Evolutionary conservation across 1,284 basidiomycete genomes (phyloP).

Genomic region (Gomphus bonarii): DNA sequence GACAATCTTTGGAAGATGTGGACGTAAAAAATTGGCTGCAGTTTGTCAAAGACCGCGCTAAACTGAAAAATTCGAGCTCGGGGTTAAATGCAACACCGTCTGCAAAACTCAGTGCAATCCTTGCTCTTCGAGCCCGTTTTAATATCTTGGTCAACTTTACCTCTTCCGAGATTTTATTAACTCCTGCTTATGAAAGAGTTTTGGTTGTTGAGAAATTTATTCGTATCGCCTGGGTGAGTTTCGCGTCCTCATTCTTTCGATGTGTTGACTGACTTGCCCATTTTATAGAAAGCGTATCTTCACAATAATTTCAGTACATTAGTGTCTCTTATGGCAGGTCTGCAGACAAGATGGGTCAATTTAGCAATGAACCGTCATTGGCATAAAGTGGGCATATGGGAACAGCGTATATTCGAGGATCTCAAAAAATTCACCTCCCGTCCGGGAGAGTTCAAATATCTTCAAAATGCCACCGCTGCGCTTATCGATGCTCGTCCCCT

Average conservation of each 20-base stretch:
- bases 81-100: neutral
- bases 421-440: conserved; percentile 62
- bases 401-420: conserved; percentile 68
- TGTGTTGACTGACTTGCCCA: conserved; percentile 10
- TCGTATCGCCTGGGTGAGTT: conserved; percentile 72
- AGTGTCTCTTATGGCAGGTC: conserved; percentile 72
- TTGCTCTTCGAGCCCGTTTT: conserved; percentile 77
- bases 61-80: conserved; percentile 40
- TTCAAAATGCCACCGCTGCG: conserved; percentile 55
- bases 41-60: conserved; percentile 67
- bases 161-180: conserved; percentile 67
- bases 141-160: conserved; percentile 81
- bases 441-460: conserved; percentile 65
- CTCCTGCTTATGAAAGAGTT: conserved; percentile 56
- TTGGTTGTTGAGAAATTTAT: conserved; percentile 72
- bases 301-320: conserved; percentile 75
- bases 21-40: conserved; percentile 77
- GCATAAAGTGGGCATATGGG: conserved; percentile 61
- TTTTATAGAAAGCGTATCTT: conserved; percentile 68
- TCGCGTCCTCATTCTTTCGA: neutral
- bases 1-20: conserved; percentile 42
- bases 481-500: conserved; percentile 56
- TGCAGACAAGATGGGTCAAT: conserved; percentile 64
- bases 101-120: conserved; percentile 59
- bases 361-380: conserved; percentile 60